These are phyloP conservation scores for Ustilago cynodontis DNA, from an alignment of 1,284 basidiomycete species.

Conservation along the genomic window DNA sequence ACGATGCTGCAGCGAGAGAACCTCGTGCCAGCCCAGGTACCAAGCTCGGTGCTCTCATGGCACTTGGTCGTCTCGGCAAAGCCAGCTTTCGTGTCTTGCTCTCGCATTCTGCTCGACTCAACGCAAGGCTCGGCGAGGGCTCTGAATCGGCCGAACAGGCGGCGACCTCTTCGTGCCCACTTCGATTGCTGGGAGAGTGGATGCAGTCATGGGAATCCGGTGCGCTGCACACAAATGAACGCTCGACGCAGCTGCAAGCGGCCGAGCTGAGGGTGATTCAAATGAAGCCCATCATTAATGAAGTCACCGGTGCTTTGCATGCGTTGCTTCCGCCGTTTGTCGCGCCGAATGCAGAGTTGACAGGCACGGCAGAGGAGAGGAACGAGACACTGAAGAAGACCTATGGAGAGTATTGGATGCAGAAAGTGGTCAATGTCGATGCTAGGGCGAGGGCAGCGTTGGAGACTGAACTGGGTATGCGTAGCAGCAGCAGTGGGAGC, in stretches of 20 bases:
- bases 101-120: constrained; percentile 32
- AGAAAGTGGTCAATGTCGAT: constrained; percentile 33
- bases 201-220: constrained; percentile 49
- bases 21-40: constrained; percentile 53
- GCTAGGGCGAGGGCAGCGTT: constrained; percentile 37
- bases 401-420: constrained; percentile 52
- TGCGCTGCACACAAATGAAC: constrained; percentile 20
- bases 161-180: constrained; percentile 29
- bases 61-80: constrained; percentile 59
- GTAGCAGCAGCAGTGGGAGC: not conserved
- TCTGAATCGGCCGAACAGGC: constrained; percentile 10
- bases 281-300: constrained; percentile 37
- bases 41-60: constrained; percentile 67
- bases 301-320: constrained; percentile 41
- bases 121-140: constrained; percentile 31
- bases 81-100: constrained; percentile 61
- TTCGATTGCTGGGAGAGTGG: constrained; percentile 53
- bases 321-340: constrained; percentile 46
- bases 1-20: constrained; percentile 20
- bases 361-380: constrained; percentile 26
- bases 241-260: constrained; percentile 6
- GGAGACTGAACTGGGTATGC: constrained; percentile 46
- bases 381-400: constrained; percentile 13
- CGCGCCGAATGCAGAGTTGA: constrained; percentile 31
- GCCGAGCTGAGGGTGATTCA: constrained; percentile 23